Evolutionary conservation across 106 monocot species (phyloP), one percentile per base, ranked within the genome.

Genomic region (Dendrobium catenatum): DNA sequence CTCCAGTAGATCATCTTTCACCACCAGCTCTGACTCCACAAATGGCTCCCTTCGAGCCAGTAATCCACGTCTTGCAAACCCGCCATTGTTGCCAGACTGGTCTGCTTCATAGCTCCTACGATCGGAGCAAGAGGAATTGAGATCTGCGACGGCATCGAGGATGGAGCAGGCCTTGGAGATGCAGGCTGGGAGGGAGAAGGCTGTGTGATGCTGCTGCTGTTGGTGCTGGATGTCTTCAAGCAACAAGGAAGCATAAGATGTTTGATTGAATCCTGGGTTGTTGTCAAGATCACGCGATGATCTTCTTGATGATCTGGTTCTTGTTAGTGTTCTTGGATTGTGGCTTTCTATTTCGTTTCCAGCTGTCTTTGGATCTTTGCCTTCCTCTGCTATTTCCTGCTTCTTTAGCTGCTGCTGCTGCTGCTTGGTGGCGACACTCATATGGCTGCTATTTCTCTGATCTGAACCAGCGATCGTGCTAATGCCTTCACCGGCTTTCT

Each of bases 111-210:
- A 75, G 76, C 55, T 77, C 78, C 78, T 83, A 77, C 81, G 80
- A n/a, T 86, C 89, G 9, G 90, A 86, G 20, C 83, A 87, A 2
- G 91, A 89, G 26, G 90, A 89, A 78, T 95, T 95, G 85, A 99
- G 95, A 59, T 91, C 95, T 0, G 99, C 99, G 4, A 99, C 99
- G 0, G 99, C 99, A 68, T 99, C 99, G 5, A 99, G 87, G 84
- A 99, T 99, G 54, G 93, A 93, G 79, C 88, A 84, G 70, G 99
- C 99, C 81, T 99, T 99, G 66, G 99, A 89, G 42, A 99, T 87
- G 58, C 93, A 99, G 10, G 91, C 99, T 0, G 99, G 99, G 82
- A 99, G 89, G 48, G 93, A 86, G 84, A 93, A 90, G 20, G 84
- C 82, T 15, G 86, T 78, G 81, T 79, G 79, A 51, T 86, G 43